Percentiles rank a stretch among this genome's conserved stretches.
These are phyloP conservation scores for Penicillium macrosclerotiorum DNA, from an alignment of 495 filamentous ascomycete genomes.

Conservation along the genomic window DNA sequence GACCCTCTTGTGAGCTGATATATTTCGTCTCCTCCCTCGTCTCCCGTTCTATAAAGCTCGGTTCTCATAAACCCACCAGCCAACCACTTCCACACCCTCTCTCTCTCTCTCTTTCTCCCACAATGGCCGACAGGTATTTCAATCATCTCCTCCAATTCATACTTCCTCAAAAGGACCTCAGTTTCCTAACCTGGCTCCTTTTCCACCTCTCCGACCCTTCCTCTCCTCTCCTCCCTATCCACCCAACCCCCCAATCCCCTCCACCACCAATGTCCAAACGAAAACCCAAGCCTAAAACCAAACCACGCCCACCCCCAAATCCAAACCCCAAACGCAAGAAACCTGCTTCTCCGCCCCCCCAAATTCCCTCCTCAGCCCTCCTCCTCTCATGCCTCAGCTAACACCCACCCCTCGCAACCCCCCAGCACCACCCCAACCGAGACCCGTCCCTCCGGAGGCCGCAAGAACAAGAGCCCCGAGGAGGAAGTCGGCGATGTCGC, in stretches of 20 bases:
- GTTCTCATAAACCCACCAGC: slow-evolving; percentile 1
- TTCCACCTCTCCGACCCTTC: not conserved
- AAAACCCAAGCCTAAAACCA: slow-evolving; percentile 17
- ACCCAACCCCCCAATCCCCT: not conserved
- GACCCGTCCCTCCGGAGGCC: slow-evolving; percentile 11
- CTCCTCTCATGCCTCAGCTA: slow-evolving; percentile 3
- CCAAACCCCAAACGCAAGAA: not conserved
- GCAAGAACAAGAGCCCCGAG: slow-evolving; percentile 9
- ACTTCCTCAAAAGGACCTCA: slow-evolving; percentile 2
- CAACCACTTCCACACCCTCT: too few species aligned
- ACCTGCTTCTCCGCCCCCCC: not conserved
- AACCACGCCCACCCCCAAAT: slow-evolving; percentile 12
- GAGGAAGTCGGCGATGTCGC: slow-evolving; percentile 5
- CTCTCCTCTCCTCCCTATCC: not conserved
- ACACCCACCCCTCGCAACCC: slow-evolving; percentile 6
- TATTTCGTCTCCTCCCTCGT: too few species aligned
- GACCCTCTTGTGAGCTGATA: too few species aligned
- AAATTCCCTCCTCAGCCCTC: not conserved
- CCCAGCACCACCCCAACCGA: slow-evolving; percentile 8
- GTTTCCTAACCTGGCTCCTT: slow-evolving; percentile 5
- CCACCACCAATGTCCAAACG: slow-evolving; percentile 8
- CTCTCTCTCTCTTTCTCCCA: not conserved
- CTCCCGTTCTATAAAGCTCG: not conserved
- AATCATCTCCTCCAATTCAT: not conserved
- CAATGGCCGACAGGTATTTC: slow-evolving; percentile 15